These are phyloP conservation scores for Kwoniella europaea DNA, from an alignment of 768 basidiomycete genomes.

Conservation along the genomic window DNA sequence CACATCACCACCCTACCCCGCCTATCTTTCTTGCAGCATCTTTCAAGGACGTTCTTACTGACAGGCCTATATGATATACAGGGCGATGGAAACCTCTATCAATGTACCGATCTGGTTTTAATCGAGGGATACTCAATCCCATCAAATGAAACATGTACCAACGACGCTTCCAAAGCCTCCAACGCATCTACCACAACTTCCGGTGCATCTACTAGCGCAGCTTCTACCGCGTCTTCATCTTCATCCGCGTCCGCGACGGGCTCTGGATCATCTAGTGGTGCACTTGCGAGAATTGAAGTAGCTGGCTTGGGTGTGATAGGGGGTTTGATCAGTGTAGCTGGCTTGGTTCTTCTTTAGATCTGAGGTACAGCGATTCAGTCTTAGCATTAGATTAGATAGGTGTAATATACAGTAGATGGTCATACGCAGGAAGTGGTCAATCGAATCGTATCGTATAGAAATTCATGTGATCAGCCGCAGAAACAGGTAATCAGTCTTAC, in stretches of 20 bases:
- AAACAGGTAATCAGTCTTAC: too few relatives aligned
- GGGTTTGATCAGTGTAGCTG: constrained; percentile 5
- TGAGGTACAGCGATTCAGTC: background rate
- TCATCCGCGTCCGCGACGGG: background rate
- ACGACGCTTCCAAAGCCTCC: constrained; percentile 16
- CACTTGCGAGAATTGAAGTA: constrained; percentile 4
- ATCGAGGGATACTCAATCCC: constrained; percentile 65
- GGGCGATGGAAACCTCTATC: constrained; percentile 72
- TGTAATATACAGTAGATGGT: background rate
- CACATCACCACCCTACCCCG: too few relatives aligned
- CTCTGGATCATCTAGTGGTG: constrained; percentile 11
- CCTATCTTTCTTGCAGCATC: background rate
- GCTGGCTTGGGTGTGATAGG: constrained; percentile 6
- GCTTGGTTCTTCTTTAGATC: constrained; percentile 6
- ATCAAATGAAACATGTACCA: constrained; percentile 57
- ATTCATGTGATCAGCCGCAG: too few relatives aligned
- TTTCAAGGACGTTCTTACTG: constrained; percentile 3
- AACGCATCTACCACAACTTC: background rate
- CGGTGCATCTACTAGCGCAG: background rate
- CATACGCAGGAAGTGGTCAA: too few relatives aligned
- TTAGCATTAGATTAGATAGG: background rate
- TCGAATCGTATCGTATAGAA: too few relatives aligned
- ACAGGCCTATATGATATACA: constrained; percentile 5
- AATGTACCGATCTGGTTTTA: constrained; percentile 83
- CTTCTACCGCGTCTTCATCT: constrained; percentile 3